Percentiles rank a stretch among this genome's conserved stretches.
These are phyloP conservation scores for Lenzites betulinus DNA, from an alignment of 768 basidiomycete genomes.

Conservation along the genomic window DNA sequence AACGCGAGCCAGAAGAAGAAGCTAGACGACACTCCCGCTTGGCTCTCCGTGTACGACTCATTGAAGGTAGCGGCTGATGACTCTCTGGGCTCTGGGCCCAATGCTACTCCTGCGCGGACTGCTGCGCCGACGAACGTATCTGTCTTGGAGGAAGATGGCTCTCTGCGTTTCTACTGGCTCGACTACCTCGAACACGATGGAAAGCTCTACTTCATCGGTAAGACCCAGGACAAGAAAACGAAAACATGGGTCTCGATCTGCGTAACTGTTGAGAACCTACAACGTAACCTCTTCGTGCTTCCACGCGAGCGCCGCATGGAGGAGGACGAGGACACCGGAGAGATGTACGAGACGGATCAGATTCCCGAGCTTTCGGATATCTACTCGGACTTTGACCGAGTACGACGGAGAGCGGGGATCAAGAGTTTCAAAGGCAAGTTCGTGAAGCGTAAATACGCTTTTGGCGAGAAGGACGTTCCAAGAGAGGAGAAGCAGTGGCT, in stretches of 20 bases:
- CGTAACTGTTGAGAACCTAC: conserved; percentile 78
- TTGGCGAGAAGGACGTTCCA: conserved; percentile 83
- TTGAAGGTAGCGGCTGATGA: conserved; percentile 64
- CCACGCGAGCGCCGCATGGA: conserved; percentile 70
- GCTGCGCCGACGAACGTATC: conserved; percentile 42
- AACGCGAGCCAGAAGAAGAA: conserved; percentile 45
- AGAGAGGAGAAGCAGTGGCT: conserved; percentile 82
- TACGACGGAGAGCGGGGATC: conserved; percentile 72
- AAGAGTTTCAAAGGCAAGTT: conserved; percentile 75
- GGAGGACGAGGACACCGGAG: conserved; percentile 57
- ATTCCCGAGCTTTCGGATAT: conserved; percentile 73
- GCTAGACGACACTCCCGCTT: conserved; percentile 51
- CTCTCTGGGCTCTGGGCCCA: conserved; percentile 51
- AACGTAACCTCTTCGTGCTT: conserved; percentile 90
- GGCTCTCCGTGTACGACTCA: conserved; percentile 78
- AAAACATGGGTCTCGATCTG: conserved; percentile 81
- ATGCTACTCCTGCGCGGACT: conserved; percentile 32
- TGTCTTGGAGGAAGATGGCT: conserved; percentile 82
- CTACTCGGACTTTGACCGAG: conserved; percentile 78
- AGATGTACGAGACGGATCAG: conserved; percentile 71
- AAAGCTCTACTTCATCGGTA: conserved; percentile 86
- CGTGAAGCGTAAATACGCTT: conserved; percentile 90
- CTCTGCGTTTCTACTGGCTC: conserved; percentile 92
- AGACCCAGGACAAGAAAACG: conserved; percentile 77
- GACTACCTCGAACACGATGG: conserved; percentile 91